A percentile compares a stretch with the other conserved stretches of the same genome.
phyloP scores from a whole-genome alignment of 2,329 filamentous ascomycete genomes.

The Sarocladium oryzae region DNA sequence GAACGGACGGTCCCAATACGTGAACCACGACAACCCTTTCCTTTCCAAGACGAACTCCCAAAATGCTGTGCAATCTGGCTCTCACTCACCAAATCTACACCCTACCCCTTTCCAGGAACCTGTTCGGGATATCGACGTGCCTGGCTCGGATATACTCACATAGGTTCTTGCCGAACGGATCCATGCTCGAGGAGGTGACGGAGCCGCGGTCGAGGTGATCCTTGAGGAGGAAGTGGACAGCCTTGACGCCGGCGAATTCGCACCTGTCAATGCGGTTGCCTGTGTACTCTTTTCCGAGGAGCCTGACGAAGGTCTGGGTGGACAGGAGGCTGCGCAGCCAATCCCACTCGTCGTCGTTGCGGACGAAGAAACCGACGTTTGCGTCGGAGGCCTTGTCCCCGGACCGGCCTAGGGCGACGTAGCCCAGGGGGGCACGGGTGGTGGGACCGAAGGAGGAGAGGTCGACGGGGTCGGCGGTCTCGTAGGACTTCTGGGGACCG shows the following conservation, averaged over 20 bases:
- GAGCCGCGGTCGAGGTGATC: conserved; percentile 38
- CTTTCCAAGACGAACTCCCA: neutral
- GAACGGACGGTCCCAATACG: no score
- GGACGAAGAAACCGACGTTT: conserved; percentile 38
- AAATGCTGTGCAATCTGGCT: neutral
- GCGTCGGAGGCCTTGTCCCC: conserved; percentile 34
- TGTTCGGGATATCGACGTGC: conserved; percentile 21
- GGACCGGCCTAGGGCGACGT: conserved; percentile 21
- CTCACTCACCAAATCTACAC: conserved; percentile 10
- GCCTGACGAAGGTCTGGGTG: conserved; percentile 25
- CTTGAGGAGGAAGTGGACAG: conserved; percentile 34
- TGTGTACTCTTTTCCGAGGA: conserved; percentile 28
- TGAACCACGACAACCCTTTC: no score
- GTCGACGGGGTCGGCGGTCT: conserved; percentile 3
- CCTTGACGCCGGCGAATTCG: conserved; percentile 29
- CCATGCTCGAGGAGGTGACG: conserved; percentile 19
- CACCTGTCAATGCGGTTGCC: conserved; percentile 34
- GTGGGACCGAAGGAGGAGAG: conserved; percentile 16
- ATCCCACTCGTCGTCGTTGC: conserved; percentile 34
- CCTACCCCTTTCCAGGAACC: conserved; percentile 20
- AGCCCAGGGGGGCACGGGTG: conserved; percentile 20
- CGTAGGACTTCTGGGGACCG: conserved; percentile 10
- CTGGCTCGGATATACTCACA: conserved; percentile 23
- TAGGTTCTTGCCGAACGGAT: conserved; percentile 26
- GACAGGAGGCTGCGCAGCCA: conserved; percentile 37